Evolutionary conservation across 768 basidiomycete genomes (phyloP).

Genomic region (Leccinum disarticulatum): DNA sequence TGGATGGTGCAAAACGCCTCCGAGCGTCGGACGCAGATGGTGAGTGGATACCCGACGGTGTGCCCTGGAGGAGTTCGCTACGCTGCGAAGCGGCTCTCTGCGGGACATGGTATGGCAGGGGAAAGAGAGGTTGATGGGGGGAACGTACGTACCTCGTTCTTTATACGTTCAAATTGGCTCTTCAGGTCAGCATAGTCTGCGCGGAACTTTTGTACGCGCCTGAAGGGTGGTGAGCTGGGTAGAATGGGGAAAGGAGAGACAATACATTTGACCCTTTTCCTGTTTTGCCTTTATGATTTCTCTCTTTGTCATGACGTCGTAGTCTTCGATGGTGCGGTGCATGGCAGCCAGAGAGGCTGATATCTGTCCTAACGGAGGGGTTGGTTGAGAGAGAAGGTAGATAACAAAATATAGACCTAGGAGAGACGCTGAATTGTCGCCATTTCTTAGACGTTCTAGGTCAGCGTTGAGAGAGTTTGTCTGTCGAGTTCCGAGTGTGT

Average conservation of each 20-base stretch:
- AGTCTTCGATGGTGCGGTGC: constrained; percentile 94
- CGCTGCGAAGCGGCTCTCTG: constrained; percentile 64
- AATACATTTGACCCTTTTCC: constrained; percentile 91
- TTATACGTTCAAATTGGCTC: constrained; percentile 77
- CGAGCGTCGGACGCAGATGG: constrained; percentile 49
- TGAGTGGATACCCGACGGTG: constrained; percentile 38
- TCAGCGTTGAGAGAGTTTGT: constrained; percentile 87
- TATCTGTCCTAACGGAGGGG: constrained; percentile 78
- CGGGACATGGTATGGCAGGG: neutral
- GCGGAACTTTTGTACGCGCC: constrained; percentile 91
- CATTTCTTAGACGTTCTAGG: constrained; percentile 76
- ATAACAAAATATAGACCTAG: constrained; percentile 60
- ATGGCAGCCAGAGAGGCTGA: constrained; percentile 95
- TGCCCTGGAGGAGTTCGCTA: constrained; percentile 59
- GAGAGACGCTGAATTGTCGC: constrained; percentile 77
- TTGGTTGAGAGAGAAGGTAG: neutral
- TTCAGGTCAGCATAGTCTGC: constrained; percentile 83
- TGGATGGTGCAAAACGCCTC: constrained; percentile 53
- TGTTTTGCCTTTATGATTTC: constrained; percentile 96
- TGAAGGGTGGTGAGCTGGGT: constrained; percentile 31
- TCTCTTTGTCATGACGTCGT: constrained; percentile 93
- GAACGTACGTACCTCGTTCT: constrained; percentile 45
- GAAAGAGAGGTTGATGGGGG: neutral
- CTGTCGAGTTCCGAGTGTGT: constrained; percentile 90
- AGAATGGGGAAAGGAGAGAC: constrained; percentile 10